Base-by-base conservation (phyloP, 177 flowering plant genomes). In the Vitis hybrid region DNA sequence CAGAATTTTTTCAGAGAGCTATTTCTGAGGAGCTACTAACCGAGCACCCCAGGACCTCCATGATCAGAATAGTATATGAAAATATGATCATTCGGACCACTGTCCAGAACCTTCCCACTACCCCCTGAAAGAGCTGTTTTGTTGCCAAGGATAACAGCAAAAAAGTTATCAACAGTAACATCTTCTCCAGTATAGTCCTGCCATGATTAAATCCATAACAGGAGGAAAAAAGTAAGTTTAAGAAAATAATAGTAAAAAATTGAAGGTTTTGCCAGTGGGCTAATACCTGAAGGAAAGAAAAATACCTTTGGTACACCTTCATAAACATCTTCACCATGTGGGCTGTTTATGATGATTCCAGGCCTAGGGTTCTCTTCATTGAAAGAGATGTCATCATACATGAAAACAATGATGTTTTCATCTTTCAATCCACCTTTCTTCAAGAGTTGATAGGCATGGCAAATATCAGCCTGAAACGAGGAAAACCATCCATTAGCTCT, bases 1-100 rank as follows among this genome's bases (percentile, higher is more conserved):
- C 45, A 50, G 13, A 62, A 68, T 65, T 19, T 29, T 7, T 7
- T 15, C 7, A 12, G 48, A 55, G 18, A 68, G 15, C 8, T 33
- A 65, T 26, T 13, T n/a, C 9, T 33, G 50, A 2, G 45, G 10
- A 70, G 74, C 51, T 71, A 86, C 98, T 83, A 62, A 94, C 97
- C 95, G 64, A 94, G 94, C 64, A 88, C 87, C 7, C 98, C 98
- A 65, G 98, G 91, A 66, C 95, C 98, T 13, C 97, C 98, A 80
- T 94, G 98, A 76, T 94, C 98, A 14, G 86, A 51, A 67, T 93
- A 92, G 82, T 78, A 94, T 59, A 94, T 77, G 72, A 94, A 94
- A 19, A 94, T 89, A 77, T 87, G 93, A 79, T 94, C 98, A 70
- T 92, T 69, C 3, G 97, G 97, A 69, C 97, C 91, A 75, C 97